Evolutionary conservation across 495 filamentous ascomycete species (phyloP), one percentile per base, ranked within the genome.

Genomic region (Penicillium psychrofluorescens): DNA sequence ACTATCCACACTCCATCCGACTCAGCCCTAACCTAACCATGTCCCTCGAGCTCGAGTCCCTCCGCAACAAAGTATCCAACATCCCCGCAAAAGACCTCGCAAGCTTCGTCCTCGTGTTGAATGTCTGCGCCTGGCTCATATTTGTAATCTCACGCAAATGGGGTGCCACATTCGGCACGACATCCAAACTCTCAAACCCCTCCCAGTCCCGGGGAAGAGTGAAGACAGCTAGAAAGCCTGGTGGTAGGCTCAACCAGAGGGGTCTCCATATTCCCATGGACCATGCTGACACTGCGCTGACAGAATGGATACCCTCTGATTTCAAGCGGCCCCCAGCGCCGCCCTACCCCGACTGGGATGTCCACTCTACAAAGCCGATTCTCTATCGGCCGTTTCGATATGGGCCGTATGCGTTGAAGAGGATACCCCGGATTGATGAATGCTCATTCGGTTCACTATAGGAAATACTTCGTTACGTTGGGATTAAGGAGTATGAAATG

Each of bases 351-450:
- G 61, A 80, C 59, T 94, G 89, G 89, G 75, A 85, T 48, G 58
- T 92, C 31, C 59, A 77, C 36, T 65, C 68, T 36, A 85, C 87
- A 2, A 88, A 86, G 50, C 86, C 89, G 4, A 77, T 88, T 11
- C 85, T 86, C 9, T 95, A 94, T 63, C 78, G 89, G 16, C 86
- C 89, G 5, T 94, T 94, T 61, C 78, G 83, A 65, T 79, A 90
- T 68, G 88, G 88, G 3, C 85, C 85, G 59, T 73, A 56, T 58
- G 69, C 55, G 15, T 22, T 6, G 6, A 22, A 22, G 22, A 22
- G 3, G 6, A 22, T 22, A 22, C 22, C 22, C 22, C 22, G 22
- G 3, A 6, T 4, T 22, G 22, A 6, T 4, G 22, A 6, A 22
- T 22, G 22, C 22, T 22, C 22, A 22, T 22, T 22, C 22, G 22